Evolutionary conservation across 306 rosid genomes (phyloP).

Genomic region (Arachis hypogaea): DNA sequence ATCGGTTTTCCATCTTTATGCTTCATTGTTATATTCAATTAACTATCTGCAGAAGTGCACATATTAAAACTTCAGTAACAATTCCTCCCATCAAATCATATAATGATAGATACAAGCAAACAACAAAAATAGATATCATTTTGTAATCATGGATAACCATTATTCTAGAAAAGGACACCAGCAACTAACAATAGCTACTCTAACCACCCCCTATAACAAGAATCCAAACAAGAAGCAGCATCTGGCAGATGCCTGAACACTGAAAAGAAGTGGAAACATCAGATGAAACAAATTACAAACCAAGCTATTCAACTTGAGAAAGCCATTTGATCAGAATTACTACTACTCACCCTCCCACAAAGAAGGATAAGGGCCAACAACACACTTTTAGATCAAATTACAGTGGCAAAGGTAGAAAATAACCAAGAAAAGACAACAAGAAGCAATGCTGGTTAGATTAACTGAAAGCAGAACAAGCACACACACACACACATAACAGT

Average conservation of each 20-base stretch:
- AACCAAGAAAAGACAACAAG: slow-evolving; percentile 20
- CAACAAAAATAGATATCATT: slow-evolving; percentile 3
- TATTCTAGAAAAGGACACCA: neutral
- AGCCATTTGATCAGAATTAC: slow-evolving; percentile 25
- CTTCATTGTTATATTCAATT: slow-evolving; percentile 66
- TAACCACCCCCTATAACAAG: slow-evolving; percentile 11
- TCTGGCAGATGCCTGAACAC: neutral
- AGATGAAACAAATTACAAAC: no score
- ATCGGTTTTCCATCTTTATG: slow-evolving; percentile 88
- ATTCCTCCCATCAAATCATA: neutral
- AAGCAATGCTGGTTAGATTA: slow-evolving; percentile 1
- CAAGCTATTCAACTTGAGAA: neutral
- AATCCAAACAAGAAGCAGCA: slow-evolving; percentile 1
- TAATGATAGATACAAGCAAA: neutral
- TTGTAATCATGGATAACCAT: slow-evolving; percentile 11
- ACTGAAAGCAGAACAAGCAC: slow-evolving; percentile 15
- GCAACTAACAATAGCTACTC: slow-evolving; percentile 8
- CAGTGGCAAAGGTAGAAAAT: slow-evolving; percentile 22
- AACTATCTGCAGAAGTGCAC: slow-evolving; percentile 53
- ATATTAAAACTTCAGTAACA: slow-evolving; percentile 9
- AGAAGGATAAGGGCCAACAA: slow-evolving; percentile 15
- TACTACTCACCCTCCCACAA: neutral
- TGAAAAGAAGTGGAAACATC: neutral
- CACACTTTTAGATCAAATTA: neutral
- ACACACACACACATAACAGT: slow-evolving; percentile 12